phyloP scores from a whole-genome alignment of 352 stramenopile genomes.

The Pythium brachiatum region DNA sequence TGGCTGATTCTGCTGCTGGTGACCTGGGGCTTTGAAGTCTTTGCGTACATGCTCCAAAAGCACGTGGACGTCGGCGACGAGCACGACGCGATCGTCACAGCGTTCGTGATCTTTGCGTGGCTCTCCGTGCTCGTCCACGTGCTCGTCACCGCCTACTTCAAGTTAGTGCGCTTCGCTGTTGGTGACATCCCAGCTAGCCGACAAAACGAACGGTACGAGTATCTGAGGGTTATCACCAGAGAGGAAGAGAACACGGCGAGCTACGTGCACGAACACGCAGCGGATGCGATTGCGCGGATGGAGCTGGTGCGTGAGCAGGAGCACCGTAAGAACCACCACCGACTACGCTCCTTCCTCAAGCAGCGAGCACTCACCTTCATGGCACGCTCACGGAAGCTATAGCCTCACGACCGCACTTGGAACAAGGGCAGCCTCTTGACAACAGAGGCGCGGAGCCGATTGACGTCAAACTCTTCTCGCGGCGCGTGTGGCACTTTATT shows the following conservation, averaged over 20 bases:
- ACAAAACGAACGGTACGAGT: neutral
- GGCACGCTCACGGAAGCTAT: neutral
- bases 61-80: neutral
- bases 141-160: neutral
- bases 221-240: neutral
- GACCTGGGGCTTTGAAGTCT: slow-evolving; percentile 12
- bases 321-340: neutral
- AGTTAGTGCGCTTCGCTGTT: neutral
- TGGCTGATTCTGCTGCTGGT: slow-evolving; percentile 31
- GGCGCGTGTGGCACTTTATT: slow-evolving; percentile 25
- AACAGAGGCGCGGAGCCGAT: neutral
- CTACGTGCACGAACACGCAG: neutral
- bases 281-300: neutral
- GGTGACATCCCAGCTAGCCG: neutral
- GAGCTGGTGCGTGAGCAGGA: neutral
- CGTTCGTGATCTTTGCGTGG: neutral
- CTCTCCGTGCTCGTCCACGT: neutral
- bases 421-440: neutral
- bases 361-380: neutral
- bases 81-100: neutral
- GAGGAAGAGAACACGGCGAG: neutral
- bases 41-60: slow-evolving; percentile 8
- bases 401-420: neutral
- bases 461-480: slow-evolving; percentile 27
- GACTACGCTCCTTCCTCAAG: neutral